Evolutionary conservation across 2,329 filamentous ascomycete species (phyloP).

Genomic region (Cordyceps militaris): DNA sequence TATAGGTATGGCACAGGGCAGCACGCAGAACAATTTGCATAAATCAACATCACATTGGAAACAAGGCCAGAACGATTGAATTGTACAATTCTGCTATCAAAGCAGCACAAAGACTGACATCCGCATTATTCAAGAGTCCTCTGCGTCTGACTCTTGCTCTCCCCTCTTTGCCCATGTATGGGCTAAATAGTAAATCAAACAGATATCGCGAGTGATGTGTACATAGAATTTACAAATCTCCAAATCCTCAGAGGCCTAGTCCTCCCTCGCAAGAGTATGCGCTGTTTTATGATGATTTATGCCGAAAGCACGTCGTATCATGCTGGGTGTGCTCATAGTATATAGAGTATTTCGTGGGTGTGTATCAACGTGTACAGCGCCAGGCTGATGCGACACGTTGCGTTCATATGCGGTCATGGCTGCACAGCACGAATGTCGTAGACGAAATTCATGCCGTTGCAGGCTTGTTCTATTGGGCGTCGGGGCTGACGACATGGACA

Average conservation of each 20-base stretch:
- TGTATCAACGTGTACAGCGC: neutral
- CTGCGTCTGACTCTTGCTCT: neutral
- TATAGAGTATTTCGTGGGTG: neutral
- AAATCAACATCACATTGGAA: neutral
- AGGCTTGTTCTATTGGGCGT: neutral
- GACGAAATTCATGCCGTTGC: neutral
- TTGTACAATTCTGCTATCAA: neutral
- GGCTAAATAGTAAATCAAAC: neutral
- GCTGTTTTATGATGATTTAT: neutral
- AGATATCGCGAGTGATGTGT: neutral
- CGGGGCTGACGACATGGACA: slow-evolving; percentile 17
- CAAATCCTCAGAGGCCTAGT: neutral
- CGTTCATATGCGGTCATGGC: neutral
- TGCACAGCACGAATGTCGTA: neutral
- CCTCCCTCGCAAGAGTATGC: neutral
- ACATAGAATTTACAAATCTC: neutral
- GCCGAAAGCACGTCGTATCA: neutral
- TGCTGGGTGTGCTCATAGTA: neutral
- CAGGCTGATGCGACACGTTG: neutral
- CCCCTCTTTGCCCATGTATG: neutral
- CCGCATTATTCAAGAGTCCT: slow-evolving; percentile 7
- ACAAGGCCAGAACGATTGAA: neutral
- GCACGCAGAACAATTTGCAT: neutral
- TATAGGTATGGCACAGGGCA: neutral
- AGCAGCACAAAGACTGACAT: neutral